These are phyloP conservation scores for Xylaria telfairii DNA, from an alignment of 495 filamentous ascomycete species.

Conservation along the genomic window DNA sequence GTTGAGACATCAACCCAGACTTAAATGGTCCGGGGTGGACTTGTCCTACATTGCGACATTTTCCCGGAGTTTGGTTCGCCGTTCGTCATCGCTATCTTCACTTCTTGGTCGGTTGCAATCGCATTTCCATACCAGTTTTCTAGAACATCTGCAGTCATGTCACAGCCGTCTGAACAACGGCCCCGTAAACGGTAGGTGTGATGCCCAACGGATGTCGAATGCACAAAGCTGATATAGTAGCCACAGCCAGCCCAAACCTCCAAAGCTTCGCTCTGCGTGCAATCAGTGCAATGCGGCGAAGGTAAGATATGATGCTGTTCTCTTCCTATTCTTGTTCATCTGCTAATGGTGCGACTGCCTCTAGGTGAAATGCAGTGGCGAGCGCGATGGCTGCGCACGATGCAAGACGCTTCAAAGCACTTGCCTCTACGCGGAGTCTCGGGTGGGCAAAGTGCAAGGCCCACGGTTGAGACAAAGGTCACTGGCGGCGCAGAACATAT, in stretches of 20 bases:
- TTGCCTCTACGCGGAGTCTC: slow-evolving; percentile 12
- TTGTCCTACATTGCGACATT: background rate
- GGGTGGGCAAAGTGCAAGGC: slow-evolving; percentile 16
- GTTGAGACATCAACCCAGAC: background rate
- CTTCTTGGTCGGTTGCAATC: background rate
- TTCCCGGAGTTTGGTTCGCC: background rate
- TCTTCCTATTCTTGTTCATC: background rate
- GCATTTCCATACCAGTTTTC: background rate
- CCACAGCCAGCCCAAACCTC: slow-evolving; percentile 3
- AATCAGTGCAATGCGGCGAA: slow-evolving; percentile 20
- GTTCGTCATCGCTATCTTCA: background rate
- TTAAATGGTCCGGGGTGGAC: background rate
- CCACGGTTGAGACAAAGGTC: slow-evolving; percentile 1
- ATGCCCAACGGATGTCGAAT: background rate
- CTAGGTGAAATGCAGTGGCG: slow-evolving; percentile 14
- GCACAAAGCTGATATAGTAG: background rate
- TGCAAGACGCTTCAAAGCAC: slow-evolving; percentile 12
- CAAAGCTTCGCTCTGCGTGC: slow-evolving; percentile 14
- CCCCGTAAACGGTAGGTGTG: background rate
- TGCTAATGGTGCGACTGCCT: background rate
- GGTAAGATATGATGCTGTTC: background rate
- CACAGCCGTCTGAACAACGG: background rate
- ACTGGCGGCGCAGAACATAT: background rate
- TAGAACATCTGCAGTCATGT: background rate
- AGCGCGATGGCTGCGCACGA: slow-evolving; percentile 13